A percentile compares a stretch with the other conserved stretches of the same genome.
Evolutionary conservation across 306 rosid genomes (phyloP).

Genomic region (Mucuna pruriens): DNA sequence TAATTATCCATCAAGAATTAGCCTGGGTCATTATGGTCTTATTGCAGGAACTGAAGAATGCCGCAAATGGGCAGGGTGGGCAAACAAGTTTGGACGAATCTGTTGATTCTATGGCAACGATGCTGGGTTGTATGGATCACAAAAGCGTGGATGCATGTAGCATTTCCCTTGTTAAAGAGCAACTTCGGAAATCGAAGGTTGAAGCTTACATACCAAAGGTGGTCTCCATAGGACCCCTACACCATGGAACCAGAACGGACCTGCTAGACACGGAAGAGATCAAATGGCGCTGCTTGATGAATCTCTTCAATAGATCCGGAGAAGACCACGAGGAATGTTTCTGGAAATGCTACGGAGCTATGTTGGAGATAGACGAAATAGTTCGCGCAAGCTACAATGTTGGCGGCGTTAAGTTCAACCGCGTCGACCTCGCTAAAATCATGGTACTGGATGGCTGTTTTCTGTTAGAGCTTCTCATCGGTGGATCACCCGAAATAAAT

Average conservation of each 20-base stretch:
- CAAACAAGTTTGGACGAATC: too few species aligned
- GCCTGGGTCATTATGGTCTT: too few species aligned
- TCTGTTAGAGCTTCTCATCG: constrained; percentile 41
- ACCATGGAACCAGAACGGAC: neutral
- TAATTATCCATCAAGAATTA: too few species aligned
- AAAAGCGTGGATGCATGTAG: neutral
- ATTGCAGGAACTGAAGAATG: too few species aligned
- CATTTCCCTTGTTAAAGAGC: neutral
- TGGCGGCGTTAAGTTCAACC: neutral
- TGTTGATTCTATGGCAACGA: neutral
- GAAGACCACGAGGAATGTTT: too few species aligned
- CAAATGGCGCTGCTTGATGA: neutral
- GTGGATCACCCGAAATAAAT: neutral
- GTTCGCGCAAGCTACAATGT: constrained; percentile 11
- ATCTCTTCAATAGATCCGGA: neutral
- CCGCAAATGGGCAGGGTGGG: too few species aligned
- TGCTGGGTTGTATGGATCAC: neutral
- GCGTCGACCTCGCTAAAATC: constrained; percentile 29
- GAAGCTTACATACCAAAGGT: neutral
- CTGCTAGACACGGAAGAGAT: neutral
- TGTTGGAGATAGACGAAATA: neutral
- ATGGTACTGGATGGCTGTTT: constrained; percentile 52
- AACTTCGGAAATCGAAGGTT: neutral
- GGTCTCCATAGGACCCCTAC: constrained; percentile 8
- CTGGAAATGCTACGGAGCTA: neutral